Percentiles rank a stretch among this genome's conserved stretches.
Conservation (phyloP, 139 green algal genomes). For the Cymbomonas tetramitiformis region DNA sequence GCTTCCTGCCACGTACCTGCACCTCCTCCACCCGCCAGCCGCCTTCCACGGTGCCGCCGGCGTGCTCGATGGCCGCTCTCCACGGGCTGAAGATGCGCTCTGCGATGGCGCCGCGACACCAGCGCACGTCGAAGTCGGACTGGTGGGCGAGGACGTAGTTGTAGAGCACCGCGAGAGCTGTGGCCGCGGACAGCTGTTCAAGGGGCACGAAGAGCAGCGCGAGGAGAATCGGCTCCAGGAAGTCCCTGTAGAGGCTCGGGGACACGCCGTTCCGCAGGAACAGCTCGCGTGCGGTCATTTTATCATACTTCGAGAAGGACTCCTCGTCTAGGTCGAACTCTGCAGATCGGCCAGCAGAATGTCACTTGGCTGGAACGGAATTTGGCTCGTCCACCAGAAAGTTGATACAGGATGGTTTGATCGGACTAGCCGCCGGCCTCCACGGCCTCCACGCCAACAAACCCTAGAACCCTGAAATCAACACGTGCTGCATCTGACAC, state of each 20-base stretch:
- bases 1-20: too few species aligned
- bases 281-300: conserved; percentile 4
- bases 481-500: too few species aligned
- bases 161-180: conserved; percentile 23
- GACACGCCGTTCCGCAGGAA: not conserved
- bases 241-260: conserved; percentile 9
- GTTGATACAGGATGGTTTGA: too few species aligned
- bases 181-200: conserved; percentile 20
- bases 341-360: too few species aligned
- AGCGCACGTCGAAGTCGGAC: conserved; percentile 29
- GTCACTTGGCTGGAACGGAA: too few species aligned
- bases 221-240: conserved; percentile 18
- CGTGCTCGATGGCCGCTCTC: not conserved
- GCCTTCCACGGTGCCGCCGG: not conserved
- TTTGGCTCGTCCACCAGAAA: too few species aligned
- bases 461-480: too few species aligned
- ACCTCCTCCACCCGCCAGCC: not conserved
- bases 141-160: conserved; percentile 29
- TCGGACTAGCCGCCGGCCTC: too few species aligned
- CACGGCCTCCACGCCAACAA: too few species aligned
- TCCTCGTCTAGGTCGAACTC: not conserved
- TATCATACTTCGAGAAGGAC: conserved; percentile 14
- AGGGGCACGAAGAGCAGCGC: conserved; percentile 16
- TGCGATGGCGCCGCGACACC: conserved; percentile 6
- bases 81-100: conserved; percentile 6